Evolutionary conservation across 257 asterid species (phyloP).

Genomic region (Solanum pennellii): DNA sequence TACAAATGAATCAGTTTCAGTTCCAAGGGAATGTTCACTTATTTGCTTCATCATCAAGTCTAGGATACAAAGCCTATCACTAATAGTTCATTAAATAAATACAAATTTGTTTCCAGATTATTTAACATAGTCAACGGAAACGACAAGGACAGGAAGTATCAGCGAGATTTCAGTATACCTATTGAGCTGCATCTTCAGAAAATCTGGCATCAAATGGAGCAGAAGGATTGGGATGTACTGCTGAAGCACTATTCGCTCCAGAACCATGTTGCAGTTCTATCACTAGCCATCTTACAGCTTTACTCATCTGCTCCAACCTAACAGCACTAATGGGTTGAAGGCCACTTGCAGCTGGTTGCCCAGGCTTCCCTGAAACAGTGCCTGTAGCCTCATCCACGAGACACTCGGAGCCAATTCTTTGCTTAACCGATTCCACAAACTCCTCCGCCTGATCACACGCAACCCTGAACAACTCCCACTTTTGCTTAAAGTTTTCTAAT

Average conservation of each 20-base stretch:
- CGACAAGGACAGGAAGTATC: neutral
- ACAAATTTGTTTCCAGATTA: neutral
- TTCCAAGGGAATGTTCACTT: neutral
- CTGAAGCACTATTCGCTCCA: slow-evolving; percentile 41
- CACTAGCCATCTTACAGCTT: slow-evolving; percentile 91
- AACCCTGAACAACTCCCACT: slow-evolving; percentile 80
- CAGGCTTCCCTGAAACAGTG: slow-evolving; percentile 45
- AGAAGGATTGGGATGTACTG: slow-evolving; percentile 32
- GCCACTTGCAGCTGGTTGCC: slow-evolving; percentile 42
- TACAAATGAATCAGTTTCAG: neutral
- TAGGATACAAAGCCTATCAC: neutral
- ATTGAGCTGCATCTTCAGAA: slow-evolving; percentile 73
- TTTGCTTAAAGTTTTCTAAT: slow-evolving; percentile 75
- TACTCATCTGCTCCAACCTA: slow-evolving; percentile 96
- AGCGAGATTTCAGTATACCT: slow-evolving; percentile 20
- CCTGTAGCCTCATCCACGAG: slow-evolving; percentile 98
- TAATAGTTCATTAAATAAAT: neutral
- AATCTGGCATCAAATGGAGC: slow-evolving; percentile 96
- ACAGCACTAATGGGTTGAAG: slow-evolving; percentile 95
- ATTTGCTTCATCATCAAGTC: neutral
- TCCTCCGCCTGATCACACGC: slow-evolving; percentile 95
- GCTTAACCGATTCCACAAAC: slow-evolving; percentile 91
- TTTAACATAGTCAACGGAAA: neutral
- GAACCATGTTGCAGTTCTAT: slow-evolving; percentile 88
- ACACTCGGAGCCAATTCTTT: slow-evolving; percentile 93